Conservation (phyloP, 805 yeast species). For the Lachancea kluyveri region DNA sequence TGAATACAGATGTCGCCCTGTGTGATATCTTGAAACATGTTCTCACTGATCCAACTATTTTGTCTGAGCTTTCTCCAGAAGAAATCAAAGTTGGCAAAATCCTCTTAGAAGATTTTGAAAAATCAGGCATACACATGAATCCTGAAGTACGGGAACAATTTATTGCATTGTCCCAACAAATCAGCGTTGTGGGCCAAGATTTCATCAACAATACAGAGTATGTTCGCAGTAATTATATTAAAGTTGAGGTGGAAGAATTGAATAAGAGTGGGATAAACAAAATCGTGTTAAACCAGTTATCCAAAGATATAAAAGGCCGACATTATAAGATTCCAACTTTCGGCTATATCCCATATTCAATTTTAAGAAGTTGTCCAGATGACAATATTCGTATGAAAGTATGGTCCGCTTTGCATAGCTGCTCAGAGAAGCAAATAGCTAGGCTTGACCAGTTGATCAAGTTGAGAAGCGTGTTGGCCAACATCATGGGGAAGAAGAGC, state of each 20-base stretch:
- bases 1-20: constrained; percentile 77
- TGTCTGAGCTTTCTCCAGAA: constrained; percentile 48
- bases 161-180: constrained; percentile 71
- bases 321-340: constrained; percentile 48
- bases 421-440: constrained; percentile 55
- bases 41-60: constrained; percentile 33
- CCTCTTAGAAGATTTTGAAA: constrained; percentile 76
- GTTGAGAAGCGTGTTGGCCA: constrained; percentile 65
- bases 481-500: constrained; percentile 60
- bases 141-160: constrained; percentile 59
- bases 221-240: constrained; percentile 17
- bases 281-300: constrained; percentile 22
- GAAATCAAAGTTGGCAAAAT: constrained; percentile 79
- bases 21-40: constrained; percentile 55
- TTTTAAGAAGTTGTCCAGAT: constrained; percentile 52
- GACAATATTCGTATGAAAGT: constrained; percentile 55
- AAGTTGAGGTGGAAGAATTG: constrained; percentile 18
- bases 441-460: constrained; percentile 53
- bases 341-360: constrained; percentile 59
- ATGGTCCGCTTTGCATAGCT: constrained; percentile 71
- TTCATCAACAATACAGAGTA: constrained; percentile 38
- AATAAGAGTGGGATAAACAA: constrained; percentile 15
- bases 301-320: constrained; percentile 34
- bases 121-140: constrained; percentile 83
- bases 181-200: constrained; percentile 74